A percentile compares a stretch with the other conserved stretches of the same genome.
Conservation (phyloP, 257 asterid genomes). For the Solanum lignicaule region DNA sequence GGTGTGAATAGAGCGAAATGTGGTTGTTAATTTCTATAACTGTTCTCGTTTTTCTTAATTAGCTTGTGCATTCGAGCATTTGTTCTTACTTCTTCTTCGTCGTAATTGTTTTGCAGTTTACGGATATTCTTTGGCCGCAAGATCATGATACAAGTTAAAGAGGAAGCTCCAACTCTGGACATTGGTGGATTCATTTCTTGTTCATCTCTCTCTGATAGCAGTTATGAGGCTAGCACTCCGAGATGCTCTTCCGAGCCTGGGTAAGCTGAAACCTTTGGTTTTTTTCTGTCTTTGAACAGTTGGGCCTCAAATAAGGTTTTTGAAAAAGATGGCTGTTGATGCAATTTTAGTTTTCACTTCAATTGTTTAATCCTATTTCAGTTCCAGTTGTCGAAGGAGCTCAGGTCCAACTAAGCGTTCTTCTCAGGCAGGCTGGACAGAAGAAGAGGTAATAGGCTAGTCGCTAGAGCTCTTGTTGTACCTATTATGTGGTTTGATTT, state of each 20-base stretch:
- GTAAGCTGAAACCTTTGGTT: conserved; percentile 5
- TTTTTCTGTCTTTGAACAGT: background rate
- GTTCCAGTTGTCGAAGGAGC: conserved; percentile 25
- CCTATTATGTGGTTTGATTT: background rate
- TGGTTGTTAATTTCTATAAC: background rate
- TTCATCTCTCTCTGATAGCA: conserved; percentile 27
- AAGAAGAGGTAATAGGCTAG: conserved; percentile 50
- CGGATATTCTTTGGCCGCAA: conserved; percentile 5
- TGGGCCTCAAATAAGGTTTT: background rate
- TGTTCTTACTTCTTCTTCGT: background rate
- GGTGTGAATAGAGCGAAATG: background rate
- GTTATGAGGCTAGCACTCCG: conserved; percentile 29
- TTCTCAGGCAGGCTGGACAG: conserved; percentile 90
- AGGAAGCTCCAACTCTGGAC: conserved; percentile 13
- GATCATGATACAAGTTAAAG: conserved; percentile 32
- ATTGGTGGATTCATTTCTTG: conserved; percentile 1
- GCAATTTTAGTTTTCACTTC: background rate
- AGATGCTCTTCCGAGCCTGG: conserved; percentile 33
- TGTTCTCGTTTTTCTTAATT: background rate
- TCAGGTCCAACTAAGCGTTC: conserved; percentile 48
- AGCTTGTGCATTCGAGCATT: background rate
- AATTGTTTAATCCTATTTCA: conserved; percentile 2
- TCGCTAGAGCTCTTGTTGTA: background rate
- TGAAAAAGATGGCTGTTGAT: background rate
- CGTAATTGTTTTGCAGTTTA: background rate